These are phyloP conservation scores for Smittium culicis DNA, from an alignment of 371 early-diverging fungal genomes.

Conservation along the genomic window DNA sequence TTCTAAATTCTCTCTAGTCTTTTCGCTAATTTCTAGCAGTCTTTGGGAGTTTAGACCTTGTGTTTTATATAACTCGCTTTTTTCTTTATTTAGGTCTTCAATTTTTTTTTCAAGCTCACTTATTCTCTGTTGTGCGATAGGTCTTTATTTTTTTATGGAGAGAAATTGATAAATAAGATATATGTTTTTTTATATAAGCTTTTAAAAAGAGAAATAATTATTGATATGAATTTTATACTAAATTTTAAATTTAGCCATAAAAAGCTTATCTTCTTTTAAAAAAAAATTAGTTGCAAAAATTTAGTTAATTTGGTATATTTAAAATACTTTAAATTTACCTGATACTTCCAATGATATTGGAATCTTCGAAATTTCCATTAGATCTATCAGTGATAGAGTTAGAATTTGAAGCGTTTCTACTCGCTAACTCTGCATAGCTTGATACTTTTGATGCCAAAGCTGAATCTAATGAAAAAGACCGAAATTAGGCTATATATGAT, in stretches of 20 bases:
- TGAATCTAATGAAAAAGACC: not conserved
- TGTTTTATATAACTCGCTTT: conserved; percentile 74
- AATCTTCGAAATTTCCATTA: not conserved
- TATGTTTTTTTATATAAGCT: no score
- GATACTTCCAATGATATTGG: not conserved
- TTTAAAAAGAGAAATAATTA: no score
- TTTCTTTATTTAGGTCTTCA: conserved; percentile 64
- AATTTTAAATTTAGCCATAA: no score
- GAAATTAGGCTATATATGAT: not conserved
- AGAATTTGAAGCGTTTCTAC: not conserved
- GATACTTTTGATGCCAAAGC: not conserved
- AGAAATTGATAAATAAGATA: not conserved
- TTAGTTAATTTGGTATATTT: no score
- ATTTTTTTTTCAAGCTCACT: conserved; percentile 64
- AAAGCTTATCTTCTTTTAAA: no score
- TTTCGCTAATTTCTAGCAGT: conserved; percentile 69
- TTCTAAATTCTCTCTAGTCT: conserved; percentile 47
- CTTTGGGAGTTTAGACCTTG: conserved; percentile 84
- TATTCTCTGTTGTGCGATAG: conserved; percentile 42
- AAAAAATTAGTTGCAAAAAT: no score
- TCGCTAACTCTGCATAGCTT: not conserved
- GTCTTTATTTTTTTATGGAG: conserved; percentile 13
- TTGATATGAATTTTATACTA: no score
- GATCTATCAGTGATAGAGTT: not conserved
- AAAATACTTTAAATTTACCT: no score